Conservation (phyloP, 1,284 basidiomycete genomes). For the Earliella scabrosa region DNA sequence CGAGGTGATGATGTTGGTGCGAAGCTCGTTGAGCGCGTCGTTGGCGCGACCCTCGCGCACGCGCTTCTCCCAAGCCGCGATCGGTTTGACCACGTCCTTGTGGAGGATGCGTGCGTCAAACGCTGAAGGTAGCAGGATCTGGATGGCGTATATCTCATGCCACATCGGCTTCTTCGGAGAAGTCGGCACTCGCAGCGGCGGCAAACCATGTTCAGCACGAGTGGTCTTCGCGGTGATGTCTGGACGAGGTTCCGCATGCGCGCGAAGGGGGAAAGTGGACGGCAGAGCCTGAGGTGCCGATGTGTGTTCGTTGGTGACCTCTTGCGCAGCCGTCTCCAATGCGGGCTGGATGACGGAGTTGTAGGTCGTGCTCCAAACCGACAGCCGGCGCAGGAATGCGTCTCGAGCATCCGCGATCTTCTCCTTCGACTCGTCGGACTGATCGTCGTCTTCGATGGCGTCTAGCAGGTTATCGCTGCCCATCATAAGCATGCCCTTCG, state of each 20-base stretch:
- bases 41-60: conserved; percentile 8
- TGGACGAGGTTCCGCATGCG: neutral
- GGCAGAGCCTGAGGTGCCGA: neutral
- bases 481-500: neutral
- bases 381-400: neutral
- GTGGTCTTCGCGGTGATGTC: neutral
- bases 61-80: neutral
- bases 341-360: neutral
- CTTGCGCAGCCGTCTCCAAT: neutral
- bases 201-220: neutral
- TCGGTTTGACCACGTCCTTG: too few relatives aligned
- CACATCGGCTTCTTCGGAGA: neutral
- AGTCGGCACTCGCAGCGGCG: neutral
- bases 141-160: neutral
- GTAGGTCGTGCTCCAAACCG: neutral
- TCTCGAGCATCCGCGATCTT: neutral
- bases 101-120: neutral
- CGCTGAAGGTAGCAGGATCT: neutral
- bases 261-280: neutral
- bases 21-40: conserved; percentile 10
- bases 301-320: neutral
- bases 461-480: conserved; percentile 1
- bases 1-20: conserved; percentile 10
- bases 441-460: neutral
- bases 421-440: neutral